Conservation (phyloP, 345 rosid species). For the Lumnitzera littorea region DNA sequence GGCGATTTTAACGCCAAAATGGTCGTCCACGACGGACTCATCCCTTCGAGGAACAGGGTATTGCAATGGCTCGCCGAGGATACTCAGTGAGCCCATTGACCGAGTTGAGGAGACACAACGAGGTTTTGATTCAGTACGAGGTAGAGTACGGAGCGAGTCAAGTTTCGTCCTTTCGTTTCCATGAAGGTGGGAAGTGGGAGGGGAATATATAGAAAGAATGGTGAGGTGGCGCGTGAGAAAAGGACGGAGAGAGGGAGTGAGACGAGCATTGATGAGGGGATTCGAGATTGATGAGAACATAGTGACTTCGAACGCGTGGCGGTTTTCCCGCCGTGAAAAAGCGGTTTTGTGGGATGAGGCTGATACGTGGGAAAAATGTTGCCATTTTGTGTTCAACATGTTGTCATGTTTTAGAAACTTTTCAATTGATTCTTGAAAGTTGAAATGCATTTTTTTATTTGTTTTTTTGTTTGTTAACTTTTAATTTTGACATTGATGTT, state of each 20-base stretch:
- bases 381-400: no score
- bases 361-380: no score
- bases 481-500: no score
- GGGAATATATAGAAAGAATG: background rate
- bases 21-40: constrained; percentile 64
- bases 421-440: no score
- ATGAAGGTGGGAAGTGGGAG: background rate
- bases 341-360: no score
- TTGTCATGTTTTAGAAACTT: no score
- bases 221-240: background rate
- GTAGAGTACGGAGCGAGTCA: background rate
- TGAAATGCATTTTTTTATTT: no score
- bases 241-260: background rate
- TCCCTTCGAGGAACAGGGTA: constrained; percentile 68
- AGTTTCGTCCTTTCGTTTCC: background rate
- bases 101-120: background rate
- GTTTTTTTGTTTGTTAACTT: no score
- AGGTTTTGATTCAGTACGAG: background rate
- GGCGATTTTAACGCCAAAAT: constrained; percentile 59
- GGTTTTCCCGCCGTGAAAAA: no score
- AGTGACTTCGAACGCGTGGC: no score
- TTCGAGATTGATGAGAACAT: no score
- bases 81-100: constrained; percentile 57
- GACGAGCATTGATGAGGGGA: background rate
- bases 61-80: constrained; percentile 22